phyloP scores from a whole-genome alignment of 2,329 filamentous ascomycete species.

The Penicillium carneum region DNA sequence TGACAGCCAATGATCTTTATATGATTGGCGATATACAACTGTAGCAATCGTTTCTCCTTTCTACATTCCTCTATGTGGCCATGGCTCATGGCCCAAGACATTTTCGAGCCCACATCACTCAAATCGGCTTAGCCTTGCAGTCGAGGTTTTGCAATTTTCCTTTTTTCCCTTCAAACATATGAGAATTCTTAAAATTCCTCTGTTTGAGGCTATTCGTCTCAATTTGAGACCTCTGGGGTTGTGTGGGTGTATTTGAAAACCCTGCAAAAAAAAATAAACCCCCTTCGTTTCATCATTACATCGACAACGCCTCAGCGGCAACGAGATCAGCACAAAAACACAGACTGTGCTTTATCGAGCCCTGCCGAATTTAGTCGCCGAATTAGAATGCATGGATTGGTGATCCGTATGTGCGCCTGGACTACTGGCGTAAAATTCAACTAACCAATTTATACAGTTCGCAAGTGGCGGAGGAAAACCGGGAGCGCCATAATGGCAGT shows the following conservation, averaged over 20 bases:
- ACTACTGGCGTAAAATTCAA: not conserved
- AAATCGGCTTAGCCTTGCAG: not conserved
- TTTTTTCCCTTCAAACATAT: not conserved
- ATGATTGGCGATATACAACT: not conserved
- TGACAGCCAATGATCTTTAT: not conserved
- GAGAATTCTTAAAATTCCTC: not conserved
- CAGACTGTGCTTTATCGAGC: not conserved
- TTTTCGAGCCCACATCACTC: constrained; percentile 2
- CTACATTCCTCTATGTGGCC: not conserved
- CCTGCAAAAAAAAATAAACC: not conserved
- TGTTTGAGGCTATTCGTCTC: not conserved
- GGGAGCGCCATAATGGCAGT: constrained; percentile 37
- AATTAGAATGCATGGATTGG: constrained; percentile 6
- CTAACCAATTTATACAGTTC: constrained; percentile 27
- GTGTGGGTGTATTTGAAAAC: not conserved
- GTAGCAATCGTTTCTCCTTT: not conserved
- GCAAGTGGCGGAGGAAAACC: constrained; percentile 31
- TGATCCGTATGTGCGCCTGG: constrained; percentile 20
- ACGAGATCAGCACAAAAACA: not conserved
- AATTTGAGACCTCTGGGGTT: not conserved
- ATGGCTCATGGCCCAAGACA: not conserved
- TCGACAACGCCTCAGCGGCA: not conserved
- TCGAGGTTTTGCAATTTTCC: not conserved
- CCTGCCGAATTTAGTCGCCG: not conserved
- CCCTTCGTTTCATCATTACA: not conserved